These are phyloP conservation scores for Arxiozyma slooffiae DNA, from an alignment of 1,139 yeast species.

Conservation along the genomic window DNA sequence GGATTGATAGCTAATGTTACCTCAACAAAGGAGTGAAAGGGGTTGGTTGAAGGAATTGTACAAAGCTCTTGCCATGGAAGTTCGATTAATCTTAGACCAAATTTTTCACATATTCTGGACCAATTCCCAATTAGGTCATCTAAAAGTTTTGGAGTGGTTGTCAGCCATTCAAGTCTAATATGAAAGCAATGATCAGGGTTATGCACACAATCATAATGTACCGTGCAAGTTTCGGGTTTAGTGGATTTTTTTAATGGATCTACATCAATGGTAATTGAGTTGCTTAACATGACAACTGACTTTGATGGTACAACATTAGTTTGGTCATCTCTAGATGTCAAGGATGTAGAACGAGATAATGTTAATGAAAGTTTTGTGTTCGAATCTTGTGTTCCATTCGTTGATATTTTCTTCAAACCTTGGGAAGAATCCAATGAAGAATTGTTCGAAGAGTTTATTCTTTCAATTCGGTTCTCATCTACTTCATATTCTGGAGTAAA, in stretches of 20 bases:
- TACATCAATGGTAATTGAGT: conserved; percentile 59
- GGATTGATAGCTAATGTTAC: conserved; percentile 59
- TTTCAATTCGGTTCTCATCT: conserved; percentile 8
- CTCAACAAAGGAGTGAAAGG: conserved; percentile 80
- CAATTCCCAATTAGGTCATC: conserved; percentile 81
- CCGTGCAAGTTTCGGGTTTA: conserved; percentile 67
- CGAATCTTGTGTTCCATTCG: conserved; percentile 7
- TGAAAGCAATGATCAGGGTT: conserved; percentile 95
- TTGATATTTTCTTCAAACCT: conserved; percentile 4
- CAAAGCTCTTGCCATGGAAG: conserved; percentile 87
- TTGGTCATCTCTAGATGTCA: conserved; percentile 6
- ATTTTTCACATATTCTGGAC: conserved; percentile 74
- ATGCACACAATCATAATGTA: conserved; percentile 86
- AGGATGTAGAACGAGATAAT: conserved; percentile 9
- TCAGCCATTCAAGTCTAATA: conserved; percentile 84
- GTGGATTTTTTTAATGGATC: conserved; percentile 66
- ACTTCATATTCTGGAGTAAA: conserved; percentile 47
- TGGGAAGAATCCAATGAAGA: conserved; percentile 1
- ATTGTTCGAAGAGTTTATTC: conserved; percentile 5
- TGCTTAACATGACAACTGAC: conserved; percentile 29
- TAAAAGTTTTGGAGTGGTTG: conserved; percentile 76
- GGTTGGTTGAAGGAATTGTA: conserved; percentile 63
- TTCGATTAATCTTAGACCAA: conserved; percentile 81
- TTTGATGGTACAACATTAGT: conserved; percentile 2
- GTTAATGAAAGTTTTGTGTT: conserved; percentile 4